Evolutionary conservation across 2,329 filamentous ascomycete species (phyloP).

Genomic region (Pseudogymnoascus sp.): DNA sequence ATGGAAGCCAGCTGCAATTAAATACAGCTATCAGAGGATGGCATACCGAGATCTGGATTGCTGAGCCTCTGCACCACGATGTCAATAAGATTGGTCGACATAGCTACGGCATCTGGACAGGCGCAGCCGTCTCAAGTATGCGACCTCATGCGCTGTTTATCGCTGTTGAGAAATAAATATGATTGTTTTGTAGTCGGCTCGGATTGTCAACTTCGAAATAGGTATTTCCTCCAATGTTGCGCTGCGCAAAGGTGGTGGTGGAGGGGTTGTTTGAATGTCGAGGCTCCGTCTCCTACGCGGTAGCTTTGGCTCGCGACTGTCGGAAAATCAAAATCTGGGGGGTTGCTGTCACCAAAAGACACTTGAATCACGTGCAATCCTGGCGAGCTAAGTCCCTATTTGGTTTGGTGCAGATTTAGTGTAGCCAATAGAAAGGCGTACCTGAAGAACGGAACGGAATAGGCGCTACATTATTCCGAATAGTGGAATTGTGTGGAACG

Average conservation of each 20-base stretch:
- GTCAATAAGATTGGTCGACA: constrained; percentile 53
- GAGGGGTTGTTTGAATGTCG: constrained; percentile 6
- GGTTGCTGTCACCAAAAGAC: constrained; percentile 6
- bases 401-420: not conserved
- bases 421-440: not conserved
- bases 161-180: not conserved
- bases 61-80: constrained; percentile 57
- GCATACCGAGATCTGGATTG: constrained; percentile 35
- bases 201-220: not conserved
- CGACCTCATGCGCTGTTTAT: constrained; percentile 9
- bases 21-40: not conserved
- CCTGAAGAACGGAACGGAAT: not conserved
- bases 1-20: not conserved
- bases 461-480: constrained; percentile 7
- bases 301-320: constrained; percentile 9
- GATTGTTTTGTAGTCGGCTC: not conserved
- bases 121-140: constrained; percentile 8
- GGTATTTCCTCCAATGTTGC: constrained; percentile 4
- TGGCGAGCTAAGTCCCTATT: not conserved
- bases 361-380: not conserved
- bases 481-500: not conserved
- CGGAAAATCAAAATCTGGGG: constrained; percentile 9
- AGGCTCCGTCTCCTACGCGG: constrained; percentile 8
- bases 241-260: constrained; percentile 1
- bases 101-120: constrained; percentile 9